Evolutionary conservation across 441 rosid species (phyloP).

Genomic region (Pelargonium citronellum): DNA sequence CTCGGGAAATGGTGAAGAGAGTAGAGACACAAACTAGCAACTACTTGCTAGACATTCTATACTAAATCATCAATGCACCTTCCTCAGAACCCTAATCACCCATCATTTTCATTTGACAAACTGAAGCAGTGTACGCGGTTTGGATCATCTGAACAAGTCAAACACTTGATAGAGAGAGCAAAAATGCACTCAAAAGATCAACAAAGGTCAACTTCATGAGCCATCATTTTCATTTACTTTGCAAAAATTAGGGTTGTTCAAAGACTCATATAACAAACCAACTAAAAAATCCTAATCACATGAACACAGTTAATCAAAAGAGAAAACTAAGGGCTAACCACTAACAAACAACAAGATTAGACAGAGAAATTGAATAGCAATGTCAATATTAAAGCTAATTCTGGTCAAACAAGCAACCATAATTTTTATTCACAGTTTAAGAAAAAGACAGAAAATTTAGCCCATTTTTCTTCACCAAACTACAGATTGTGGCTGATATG

Average conservation of each 20-base stretch:
- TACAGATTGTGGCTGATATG: neutral
- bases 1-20: neutral
- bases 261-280: neutral
- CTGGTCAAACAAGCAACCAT: neutral
- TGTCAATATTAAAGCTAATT: neutral
- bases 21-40: constrained; percentile 1
- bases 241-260: too few species aligned
- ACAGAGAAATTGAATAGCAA: neutral
- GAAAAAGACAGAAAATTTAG: neutral
- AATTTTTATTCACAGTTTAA: neutral
- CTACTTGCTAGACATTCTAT: too few species aligned
- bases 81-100: neutral
- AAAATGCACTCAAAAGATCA: neutral
- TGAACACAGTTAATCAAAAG: too few species aligned
- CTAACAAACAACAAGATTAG: neutral
- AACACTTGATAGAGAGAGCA: constrained; percentile 3
- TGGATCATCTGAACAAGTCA: constrained; percentile 3
- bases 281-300: neutral
- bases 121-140: neutral
- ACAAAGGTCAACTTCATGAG: too few species aligned
- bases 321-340: too few species aligned
- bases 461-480: neutral
- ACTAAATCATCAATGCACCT: too few species aligned
- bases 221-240: too few species aligned
- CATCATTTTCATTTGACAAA: neutral